Base-by-base conservation (phyloP, 1,139 yeast genomes). In the Sugiyamaella castrensis region DNA sequence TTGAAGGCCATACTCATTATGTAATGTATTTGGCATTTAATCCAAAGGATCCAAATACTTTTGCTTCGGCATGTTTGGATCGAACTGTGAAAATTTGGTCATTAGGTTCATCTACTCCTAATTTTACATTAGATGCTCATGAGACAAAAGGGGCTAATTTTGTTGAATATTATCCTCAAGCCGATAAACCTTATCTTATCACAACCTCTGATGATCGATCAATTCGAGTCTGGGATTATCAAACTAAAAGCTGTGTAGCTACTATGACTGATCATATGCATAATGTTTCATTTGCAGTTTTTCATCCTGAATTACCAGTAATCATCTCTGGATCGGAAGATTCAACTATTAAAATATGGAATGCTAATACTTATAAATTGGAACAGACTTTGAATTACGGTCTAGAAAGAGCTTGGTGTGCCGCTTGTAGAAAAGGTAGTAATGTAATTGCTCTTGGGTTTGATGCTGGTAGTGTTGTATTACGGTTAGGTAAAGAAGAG, bases 71-170 rank as follows among this genome's bases (percentile, higher is more conserved):
- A 9, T 89, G 96, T 73, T 77, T 94, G 63, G 99, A 92, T 69
- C 84, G 95, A 63, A 89, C 98, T 15, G 96, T 94, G 51, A 92
- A 92, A 70, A 86, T 94, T 57, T 92, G 99, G 99, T 86, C 95
- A 1, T 73, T 92, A 61, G 96, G 97, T 28, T 84, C 92, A 41
- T 71, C 86, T n/a, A 78, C 79, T 33, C 96, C 98, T 53, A 92
- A 92, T 71, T 89, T 87, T 73, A 91, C 98, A 2, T 76, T 94
- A 65, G 76, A 80, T 40, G 96, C 98, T 6, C 97, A 92, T 63
- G 96, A 87, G 58, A 79, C 87, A 47, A 87, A 87, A 65, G 98
- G 98, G 56, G 97, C 89, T 57, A 94, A 94, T 69, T 92, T 79
- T 68, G 98, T 92, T 54, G 97, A 91, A 67, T 92, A 91, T 71